Base-by-base conservation (phyloP, 208 protist genomes). In the Leishmania aethiopica region DNA sequence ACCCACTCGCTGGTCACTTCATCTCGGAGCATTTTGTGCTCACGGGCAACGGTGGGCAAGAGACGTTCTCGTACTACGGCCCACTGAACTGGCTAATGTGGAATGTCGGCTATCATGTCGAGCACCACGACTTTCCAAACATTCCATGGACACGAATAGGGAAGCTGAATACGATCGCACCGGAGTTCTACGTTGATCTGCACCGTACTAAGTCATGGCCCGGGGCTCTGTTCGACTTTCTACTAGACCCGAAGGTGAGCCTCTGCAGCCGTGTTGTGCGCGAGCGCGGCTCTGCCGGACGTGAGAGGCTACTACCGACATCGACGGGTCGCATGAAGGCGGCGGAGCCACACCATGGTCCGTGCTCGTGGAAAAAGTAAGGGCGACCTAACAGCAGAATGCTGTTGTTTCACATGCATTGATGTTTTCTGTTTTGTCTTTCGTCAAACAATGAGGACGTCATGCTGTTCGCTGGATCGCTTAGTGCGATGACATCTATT, bases 21-120 rank as follows among this genome's bases (percentile, higher is more conserved):
- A 89, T 99, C 75, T 90, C 97, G 10, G 97, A 99, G 90, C 97
- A 99, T 84, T 99, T 98, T 89, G 84, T 97, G 55, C 97, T 97
- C 77, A 81, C 84, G 42, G 87, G 85, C 22, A 80, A 91, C 17
- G 90, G 95, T 45, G 87, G 84, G n/a, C 89, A 96, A 78, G 96
- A 99, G 89, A 99, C 98, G 15, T 99, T 99, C 83, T 99, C 97
- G 10, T 99, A 99, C 86, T 99, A 99, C 88, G 98, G 98, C 37
- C 81, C 86, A 11, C 83, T 97, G 28, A 99, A 99, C 89, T 92
- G 76, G 73, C 49, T 99, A 37, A 89, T 86, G 76, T 99, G 97
- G 88, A 99, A 99, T 81, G 95, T 96, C 1, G 97, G 98, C 28
- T 99, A 99, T 89, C 98, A 99, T 86, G 98, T 98, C 49, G 98